Percentiles rank a stretch among this genome's conserved stretches.
Evolutionary conservation across 2,329 filamentous ascomycete species (phyloP).

Genomic region (Fusarium sp.): DNA sequence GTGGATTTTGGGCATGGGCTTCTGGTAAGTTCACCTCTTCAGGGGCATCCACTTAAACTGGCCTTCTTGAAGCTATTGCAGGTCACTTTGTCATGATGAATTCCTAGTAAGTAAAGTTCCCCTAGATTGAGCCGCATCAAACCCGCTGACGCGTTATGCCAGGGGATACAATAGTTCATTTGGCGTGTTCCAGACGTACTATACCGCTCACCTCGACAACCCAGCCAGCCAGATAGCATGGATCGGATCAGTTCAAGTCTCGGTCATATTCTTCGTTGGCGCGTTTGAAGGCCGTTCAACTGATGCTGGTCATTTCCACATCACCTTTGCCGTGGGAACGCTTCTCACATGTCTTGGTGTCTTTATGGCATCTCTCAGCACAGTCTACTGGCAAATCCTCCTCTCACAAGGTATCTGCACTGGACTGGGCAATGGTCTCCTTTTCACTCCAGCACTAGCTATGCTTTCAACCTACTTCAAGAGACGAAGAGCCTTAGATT

Average conservation of each 20-base stretch:
- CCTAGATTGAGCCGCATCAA: accelerated
- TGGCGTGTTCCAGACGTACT: neutral
- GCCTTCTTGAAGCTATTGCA: neutral
- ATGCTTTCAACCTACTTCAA: neutral
- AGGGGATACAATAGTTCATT: neutral
- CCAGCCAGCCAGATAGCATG: neutral
- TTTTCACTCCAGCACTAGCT: neutral
- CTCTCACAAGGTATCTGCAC: neutral
- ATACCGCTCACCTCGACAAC: neutral
- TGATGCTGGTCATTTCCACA: neutral
- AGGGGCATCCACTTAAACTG: accelerated
- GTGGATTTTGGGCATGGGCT: neutral
- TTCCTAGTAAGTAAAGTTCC: neutral
- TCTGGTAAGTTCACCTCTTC: neutral
- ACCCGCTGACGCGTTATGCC: neutral
- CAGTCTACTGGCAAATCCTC: neutral
- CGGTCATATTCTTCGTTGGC: neutral
- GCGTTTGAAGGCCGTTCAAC: neutral
- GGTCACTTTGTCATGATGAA: neutral
- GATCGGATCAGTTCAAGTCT: neutral
- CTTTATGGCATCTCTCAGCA: neutral
- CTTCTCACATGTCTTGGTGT: neutral
- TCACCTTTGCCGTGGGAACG: neutral
- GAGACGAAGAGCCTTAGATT: neutral
- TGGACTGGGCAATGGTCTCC: neutral